Evolutionary conservation across 768 basidiomycete species (phyloP).

Genomic region (Tylopilus sp.): DNA sequence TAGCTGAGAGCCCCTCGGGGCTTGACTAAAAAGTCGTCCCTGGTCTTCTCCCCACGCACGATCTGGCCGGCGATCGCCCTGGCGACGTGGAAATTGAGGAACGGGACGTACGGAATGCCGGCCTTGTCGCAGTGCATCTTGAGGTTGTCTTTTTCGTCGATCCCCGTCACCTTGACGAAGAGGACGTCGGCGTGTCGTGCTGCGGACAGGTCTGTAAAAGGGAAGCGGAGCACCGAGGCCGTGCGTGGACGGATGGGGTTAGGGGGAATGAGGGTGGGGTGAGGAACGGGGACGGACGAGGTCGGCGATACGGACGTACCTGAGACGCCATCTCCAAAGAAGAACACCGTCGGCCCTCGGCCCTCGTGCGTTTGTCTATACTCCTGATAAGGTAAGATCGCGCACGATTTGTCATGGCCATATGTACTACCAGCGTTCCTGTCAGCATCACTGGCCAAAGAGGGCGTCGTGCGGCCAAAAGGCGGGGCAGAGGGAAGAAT

Average conservation of each 20-base stretch:
- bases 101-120: slow-evolving; percentile 75
- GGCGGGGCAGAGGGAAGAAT: not conserved
- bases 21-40: slow-evolving; percentile 20
- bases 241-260: not conserved
- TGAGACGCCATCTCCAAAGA: slow-evolving; percentile 97
- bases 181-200: slow-evolving; percentile 89
- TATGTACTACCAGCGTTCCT: slow-evolving; percentile 46
- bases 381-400: slow-evolving; percentile 81
- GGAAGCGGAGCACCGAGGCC: not conserved
- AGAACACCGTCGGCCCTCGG: slow-evolving; percentile 73
- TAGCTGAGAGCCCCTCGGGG: not conserved
- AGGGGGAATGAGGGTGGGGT: not conserved
- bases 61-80: slow-evolving; percentile 59
- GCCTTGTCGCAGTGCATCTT: slow-evolving; percentile 77
- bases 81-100: slow-evolving; percentile 66
- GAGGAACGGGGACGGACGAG: not conserved
- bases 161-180: slow-evolving; percentile 83
- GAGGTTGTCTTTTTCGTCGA: slow-evolving; percentile 78
- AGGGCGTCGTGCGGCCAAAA: not conserved
- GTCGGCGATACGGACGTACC: slow-evolving; percentile 45
- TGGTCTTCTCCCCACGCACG: slow-evolving; percentile 56
- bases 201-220: slow-evolving; percentile 77
- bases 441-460: slow-evolving; percentile 1
- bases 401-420: slow-evolving; percentile 96
- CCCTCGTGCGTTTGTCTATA: slow-evolving; percentile 32